phyloP scores from a whole-genome alignment of 306 rosid species.

The Purshia tridentata region DNA sequence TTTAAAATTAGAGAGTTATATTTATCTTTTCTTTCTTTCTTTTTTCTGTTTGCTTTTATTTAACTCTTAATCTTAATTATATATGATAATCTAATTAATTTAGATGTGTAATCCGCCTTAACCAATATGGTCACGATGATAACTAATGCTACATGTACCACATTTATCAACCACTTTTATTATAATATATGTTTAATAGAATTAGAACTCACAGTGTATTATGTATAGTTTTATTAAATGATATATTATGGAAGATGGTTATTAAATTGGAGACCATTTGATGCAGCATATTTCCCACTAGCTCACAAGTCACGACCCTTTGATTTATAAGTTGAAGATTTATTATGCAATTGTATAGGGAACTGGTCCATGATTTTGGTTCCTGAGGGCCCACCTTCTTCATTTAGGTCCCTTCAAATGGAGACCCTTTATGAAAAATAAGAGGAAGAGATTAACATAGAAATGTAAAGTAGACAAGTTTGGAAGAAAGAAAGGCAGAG shows the following conservation, averaged over 20 bases:
- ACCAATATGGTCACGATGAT: no score
- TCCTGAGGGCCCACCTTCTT: conserved; percentile 37
- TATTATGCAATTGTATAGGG: conserved; percentile 11
- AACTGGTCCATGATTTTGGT: conserved; percentile 29
- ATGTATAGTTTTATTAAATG: not conserved
- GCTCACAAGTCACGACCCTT: not conserved
- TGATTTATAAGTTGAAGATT: not conserved
- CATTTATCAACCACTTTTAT: no score
- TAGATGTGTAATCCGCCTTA: no score
- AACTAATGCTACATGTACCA: no score
- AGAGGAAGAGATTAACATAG: conserved; percentile 18
- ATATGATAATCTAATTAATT: no score
- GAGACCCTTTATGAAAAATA: conserved; percentile 36
- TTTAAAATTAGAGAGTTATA: no score
- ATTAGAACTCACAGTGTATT: no score
- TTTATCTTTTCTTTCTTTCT: no score
- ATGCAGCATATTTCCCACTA: conserved; percentile 9
- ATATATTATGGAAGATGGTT: not conserved
- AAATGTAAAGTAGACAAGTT: conserved; percentile 39
- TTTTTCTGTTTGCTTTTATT: no score
- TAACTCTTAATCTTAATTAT: no score
- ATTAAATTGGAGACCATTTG: not conserved
- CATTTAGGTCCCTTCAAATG: conserved; percentile 14
- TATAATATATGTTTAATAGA: no score
- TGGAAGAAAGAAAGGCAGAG: conserved; percentile 50